phyloP scores from a whole-genome alignment of 2,329 filamentous ascomycete genomes.

The Didymella sp. region DNA sequence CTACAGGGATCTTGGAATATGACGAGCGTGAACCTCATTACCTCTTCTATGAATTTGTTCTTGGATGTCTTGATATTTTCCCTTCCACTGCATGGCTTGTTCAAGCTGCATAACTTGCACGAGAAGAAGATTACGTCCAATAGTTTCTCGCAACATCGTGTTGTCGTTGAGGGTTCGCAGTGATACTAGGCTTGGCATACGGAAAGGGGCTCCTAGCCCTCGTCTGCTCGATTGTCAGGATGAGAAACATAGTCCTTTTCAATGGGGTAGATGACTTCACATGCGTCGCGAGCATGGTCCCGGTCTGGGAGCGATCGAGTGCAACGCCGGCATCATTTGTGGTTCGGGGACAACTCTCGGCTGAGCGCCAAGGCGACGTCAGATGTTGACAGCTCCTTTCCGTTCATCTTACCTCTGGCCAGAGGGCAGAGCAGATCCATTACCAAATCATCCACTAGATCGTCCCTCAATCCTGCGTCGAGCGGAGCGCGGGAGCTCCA shows the following conservation, averaged over 20 bases:
- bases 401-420: no score
- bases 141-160: neutral
- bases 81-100: neutral
- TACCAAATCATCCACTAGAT: no score
- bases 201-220: neutral
- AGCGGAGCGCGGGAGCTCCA: no score
- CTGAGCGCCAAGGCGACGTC: no score
- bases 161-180: no score
- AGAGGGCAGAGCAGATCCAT: no score
- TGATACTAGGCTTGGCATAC: neutral
- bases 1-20: slow-evolving; percentile 4
- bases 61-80: neutral
- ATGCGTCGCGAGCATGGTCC: neutral
- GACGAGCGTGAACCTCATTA: neutral
- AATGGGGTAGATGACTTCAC: slow-evolving; percentile 3
- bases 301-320: slow-evolving; percentile 1
- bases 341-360: no score
- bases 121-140: neutral
- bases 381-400: no score
- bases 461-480: no score
- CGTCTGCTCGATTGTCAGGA: neutral
- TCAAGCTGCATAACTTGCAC: neutral
- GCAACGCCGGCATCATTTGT: slow-evolving; percentile 4
- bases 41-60: neutral
- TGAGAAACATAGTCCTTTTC: slow-evolving; percentile 3